Conservation (phyloP, 352 stramenopile species). For the Globisporangium splendens region DNA sequence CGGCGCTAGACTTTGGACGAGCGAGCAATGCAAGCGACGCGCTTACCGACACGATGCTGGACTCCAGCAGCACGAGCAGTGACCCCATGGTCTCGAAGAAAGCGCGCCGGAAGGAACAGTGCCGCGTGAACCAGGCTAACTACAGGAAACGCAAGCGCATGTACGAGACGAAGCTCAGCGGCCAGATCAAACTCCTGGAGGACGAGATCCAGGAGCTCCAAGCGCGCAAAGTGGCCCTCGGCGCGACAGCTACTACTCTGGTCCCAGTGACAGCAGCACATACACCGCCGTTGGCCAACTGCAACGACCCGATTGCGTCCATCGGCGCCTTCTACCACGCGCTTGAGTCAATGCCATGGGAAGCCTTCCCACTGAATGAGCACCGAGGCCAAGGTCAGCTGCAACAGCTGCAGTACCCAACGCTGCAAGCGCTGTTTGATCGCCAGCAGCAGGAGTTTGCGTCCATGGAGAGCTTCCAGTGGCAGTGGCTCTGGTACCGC, state of each 20-base stretch:
- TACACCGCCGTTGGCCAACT: not conserved
- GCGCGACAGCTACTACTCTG: not conserved
- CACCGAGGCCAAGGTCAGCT: too few relatives aligned
- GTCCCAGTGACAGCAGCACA: not conserved
- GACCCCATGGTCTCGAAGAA: constrained; percentile 25
- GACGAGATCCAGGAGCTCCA: constrained; percentile 34
- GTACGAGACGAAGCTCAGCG: constrained; percentile 28
- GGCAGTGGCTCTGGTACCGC: constrained; percentile 44
- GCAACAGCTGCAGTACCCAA: not conserved
- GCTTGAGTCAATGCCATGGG: constrained; percentile 11
- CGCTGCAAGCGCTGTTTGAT: constrained; percentile 10
- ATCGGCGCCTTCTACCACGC: constrained; percentile 35
- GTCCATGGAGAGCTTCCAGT: constrained; percentile 31
- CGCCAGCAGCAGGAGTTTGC: constrained; percentile 37
- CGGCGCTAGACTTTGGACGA: not conserved
- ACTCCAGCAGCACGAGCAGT: not conserved
- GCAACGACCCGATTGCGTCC: constrained; percentile 15
- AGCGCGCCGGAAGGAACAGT: constrained; percentile 48
- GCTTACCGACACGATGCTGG: not conserved
- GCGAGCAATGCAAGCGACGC: constrained; percentile 1
- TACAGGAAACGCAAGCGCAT: constrained; percentile 55
- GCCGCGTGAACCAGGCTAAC: constrained; percentile 58
- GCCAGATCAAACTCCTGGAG: constrained; percentile 30
- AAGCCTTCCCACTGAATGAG: not conserved
- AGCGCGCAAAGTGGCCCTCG: constrained; percentile 5